Base-by-base conservation (phyloP, 1,139 yeast genomes). In the Lodderomyces beijingensis region DNA sequence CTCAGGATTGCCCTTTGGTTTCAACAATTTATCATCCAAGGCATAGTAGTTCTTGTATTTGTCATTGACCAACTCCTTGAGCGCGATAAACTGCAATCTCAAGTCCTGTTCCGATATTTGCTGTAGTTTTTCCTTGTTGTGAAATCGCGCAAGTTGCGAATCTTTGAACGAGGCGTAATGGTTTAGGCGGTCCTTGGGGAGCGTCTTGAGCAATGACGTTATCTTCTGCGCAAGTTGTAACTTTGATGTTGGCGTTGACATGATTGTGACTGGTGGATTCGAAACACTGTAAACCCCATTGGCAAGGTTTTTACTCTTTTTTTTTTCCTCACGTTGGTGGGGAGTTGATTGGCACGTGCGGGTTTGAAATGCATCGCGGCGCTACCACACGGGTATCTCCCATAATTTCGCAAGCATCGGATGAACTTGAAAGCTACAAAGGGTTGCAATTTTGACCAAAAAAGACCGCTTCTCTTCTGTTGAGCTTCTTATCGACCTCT, bases 1-100 rank as follows among this genome's bases (percentile, higher is more conserved):
- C 31, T 70, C 60, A 2, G 95, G 89, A 53, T 87, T 85, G 2
- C 96, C 95, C 50, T 80, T 79, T 19, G 96, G 96, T 45, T 59
- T 67, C 48, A 76, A 59, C 41, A 88, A 58, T 53, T 82, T 81
- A 33, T 78, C 82, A 39, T 79, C 80, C 24, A 79, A 67, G 42
- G 70, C 63, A 52, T 82, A 83, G 49, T 77, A 75, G 40, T 74
- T 71, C 49, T 66, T 70, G 60, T 79, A 80, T 50, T 78, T 79
- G 52, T 79, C 79, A 42, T 68, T 71, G 35, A 71, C 70, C 42
- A 83, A 58, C 45, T 73, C 76, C 34, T 79, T 65, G 38, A 82
- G 58, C 3, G 88, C 71, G 34, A 63, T 59, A 41, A 73, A 74
- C 53, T 82, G 89, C 41, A 77, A 75, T 36, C 68, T 65, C 37